Evolutionary conservation across 2,329 filamentous ascomycete genomes (phyloP).

Genomic region (Sporothrix schenckii): DNA sequence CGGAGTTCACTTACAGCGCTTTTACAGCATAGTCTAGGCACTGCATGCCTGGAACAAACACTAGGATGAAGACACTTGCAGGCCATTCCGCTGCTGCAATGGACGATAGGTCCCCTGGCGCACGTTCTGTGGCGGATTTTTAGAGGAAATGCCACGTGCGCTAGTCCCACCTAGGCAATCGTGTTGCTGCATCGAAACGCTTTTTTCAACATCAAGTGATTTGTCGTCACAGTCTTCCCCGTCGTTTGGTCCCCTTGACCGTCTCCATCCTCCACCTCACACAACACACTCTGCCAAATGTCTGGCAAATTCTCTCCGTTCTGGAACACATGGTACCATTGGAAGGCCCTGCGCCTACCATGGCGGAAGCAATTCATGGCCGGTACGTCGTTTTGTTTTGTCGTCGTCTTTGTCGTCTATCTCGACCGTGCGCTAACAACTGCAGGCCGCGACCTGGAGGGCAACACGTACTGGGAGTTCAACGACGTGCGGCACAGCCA

Average conservation of each 20-base stretch:
- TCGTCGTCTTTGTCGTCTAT: not conserved
- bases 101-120: not conserved
- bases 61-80: not conserved
- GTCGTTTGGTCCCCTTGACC: not conserved
- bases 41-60: not conserved
- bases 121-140: not conserved
- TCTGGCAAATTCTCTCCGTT: constrained; percentile 40
- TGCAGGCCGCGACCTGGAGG: constrained; percentile 65
- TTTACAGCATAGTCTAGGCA: not conserved
- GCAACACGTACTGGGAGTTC: constrained; percentile 73
- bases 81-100: constrained; percentile 13
- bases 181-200: not conserved
- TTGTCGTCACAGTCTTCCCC: not conserved
- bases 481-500: constrained; percentile 53
- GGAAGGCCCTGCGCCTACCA: constrained; percentile 64
- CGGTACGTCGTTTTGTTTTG: constrained; percentile 47
- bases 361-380: constrained; percentile 67
- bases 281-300: not conserved
- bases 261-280: not conserved
- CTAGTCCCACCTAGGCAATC: constrained; percentile 21
- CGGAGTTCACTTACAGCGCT: not conserved
- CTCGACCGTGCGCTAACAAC: not conserved
- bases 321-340: constrained; percentile 58
- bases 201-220: constrained; percentile 20
- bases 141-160: not conserved